A percentile compares a stretch with the other conserved stretches of the same genome.
These are phyloP conservation scores for Lachnellula willkommii DNA, from an alignment of 2,329 filamentous ascomycete genomes.

Conservation along the genomic window DNA sequence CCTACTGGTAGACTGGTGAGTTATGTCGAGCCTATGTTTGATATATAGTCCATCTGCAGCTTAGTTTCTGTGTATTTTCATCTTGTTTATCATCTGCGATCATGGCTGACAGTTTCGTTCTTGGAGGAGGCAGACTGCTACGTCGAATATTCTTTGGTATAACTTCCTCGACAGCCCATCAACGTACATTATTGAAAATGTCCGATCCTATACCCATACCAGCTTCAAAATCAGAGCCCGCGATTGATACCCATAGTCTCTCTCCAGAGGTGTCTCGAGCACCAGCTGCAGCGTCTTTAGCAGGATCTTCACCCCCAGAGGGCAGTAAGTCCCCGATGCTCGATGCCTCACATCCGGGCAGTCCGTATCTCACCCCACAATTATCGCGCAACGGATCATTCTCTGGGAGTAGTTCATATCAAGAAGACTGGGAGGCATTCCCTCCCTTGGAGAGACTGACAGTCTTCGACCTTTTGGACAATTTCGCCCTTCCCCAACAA, in stretches of 20 bases:
- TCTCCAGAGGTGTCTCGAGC: conserved; percentile 19
- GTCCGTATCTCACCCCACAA: conserved; percentile 52
- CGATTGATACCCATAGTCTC: conserved; percentile 15
- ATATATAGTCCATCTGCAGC: background rate
- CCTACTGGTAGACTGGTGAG: background rate
- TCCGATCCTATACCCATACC: conserved; percentile 38
- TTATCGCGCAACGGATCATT: conserved; percentile 76
- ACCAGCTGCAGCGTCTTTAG: conserved; percentile 30
- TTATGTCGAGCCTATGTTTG: background rate
- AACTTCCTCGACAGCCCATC: conserved; percentile 33
- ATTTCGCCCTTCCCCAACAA: conserved; percentile 82
- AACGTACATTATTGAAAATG: conserved; percentile 40
- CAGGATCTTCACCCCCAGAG: conserved; percentile 45
- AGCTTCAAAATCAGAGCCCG: conserved; percentile 18
- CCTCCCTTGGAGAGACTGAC: conserved; percentile 85
- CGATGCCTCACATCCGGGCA: conserved; percentile 42
- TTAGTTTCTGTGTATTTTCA: background rate
- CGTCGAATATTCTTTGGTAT: conserved; percentile 38
- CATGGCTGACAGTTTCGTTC: conserved; percentile 41
- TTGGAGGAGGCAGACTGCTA: conserved; percentile 38
- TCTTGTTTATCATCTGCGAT: background rate
- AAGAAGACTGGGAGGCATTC: conserved; percentile 82
- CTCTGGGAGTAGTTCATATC: conserved; percentile 77
- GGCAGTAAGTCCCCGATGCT: conserved; percentile 47
- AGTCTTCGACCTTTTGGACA: conserved; percentile 90